These are phyloP conservation scores for Silene uniflora DNA, from an alignment of 148 eudicot species.

Conservation along the genomic window DNA sequence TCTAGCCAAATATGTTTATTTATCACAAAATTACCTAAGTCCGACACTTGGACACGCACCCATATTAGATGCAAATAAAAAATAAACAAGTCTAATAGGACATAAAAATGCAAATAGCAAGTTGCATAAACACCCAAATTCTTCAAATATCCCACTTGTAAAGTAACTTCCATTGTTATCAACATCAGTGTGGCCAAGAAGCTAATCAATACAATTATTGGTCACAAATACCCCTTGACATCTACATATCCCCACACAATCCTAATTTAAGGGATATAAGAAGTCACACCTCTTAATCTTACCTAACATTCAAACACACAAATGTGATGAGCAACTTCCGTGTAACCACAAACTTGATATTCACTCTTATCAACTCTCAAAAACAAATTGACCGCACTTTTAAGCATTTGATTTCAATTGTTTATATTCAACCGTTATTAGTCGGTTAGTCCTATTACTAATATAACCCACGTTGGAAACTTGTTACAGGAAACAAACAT, in stretches of 20 bases:
- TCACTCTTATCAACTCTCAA: background rate
- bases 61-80: too few species aligned
- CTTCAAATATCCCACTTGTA: background rate
- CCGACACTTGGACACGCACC: too few species aligned
- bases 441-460: too few species aligned
- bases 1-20: too few species aligned
- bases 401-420: too few species aligned
- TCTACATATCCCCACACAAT: background rate
- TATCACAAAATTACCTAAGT: too few species aligned
- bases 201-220: background rate
- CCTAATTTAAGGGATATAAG: background rate
- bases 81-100: background rate
- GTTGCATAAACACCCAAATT: background rate
- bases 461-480: background rate
- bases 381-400: background rate
- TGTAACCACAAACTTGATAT: background rate
- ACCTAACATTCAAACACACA: background rate
- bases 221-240: background rate
- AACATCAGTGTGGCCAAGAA: background rate
- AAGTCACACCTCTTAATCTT: background rate
- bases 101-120: background rate
- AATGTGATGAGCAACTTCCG: background rate
- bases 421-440: too few species aligned
- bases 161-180: background rate
- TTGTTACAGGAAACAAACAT: background rate